phyloP scores from a whole-genome alignment of 768 basidiomycete species.

The Amylocystis lapponica region DNA sequence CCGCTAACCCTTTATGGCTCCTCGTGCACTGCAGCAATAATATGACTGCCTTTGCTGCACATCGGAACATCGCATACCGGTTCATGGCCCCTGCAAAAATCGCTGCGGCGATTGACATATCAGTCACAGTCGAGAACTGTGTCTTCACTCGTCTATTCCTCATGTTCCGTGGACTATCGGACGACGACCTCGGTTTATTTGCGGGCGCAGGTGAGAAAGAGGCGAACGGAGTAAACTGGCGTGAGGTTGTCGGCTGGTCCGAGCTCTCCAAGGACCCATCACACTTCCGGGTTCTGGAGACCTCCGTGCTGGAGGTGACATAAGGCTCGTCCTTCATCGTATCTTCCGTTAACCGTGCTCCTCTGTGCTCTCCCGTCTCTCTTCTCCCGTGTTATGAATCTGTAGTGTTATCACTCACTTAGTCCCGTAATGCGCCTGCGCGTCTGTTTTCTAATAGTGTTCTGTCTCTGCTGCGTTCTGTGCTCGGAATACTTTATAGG shows the following conservation, averaged over 20 bases:
- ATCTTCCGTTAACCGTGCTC: neutral
- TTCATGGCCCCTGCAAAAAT: conserved; percentile 76
- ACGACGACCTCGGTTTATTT: conserved; percentile 74
- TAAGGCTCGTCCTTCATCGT: conserved; percentile 11
- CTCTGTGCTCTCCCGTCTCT: conserved; percentile 1
- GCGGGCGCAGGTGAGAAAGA: conserved; percentile 82
- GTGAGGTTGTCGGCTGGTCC: conserved; percentile 73
- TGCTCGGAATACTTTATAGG: conserved; percentile 12
- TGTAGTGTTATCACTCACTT: conserved; percentile 20
- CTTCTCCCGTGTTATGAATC: neutral
- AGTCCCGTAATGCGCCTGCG: neutral
- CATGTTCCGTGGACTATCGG: conserved; percentile 76
- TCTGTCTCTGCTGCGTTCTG: conserved; percentile 1
- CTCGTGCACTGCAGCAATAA: conserved; percentile 50
- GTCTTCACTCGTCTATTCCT: conserved; percentile 82
- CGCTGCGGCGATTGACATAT: conserved; percentile 82
- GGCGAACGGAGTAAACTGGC: conserved; percentile 76
- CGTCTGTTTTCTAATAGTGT: neutral
- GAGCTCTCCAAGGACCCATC: conserved; percentile 72
- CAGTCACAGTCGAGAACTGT: conserved; percentile 75
- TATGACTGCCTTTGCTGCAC: conserved; percentile 62
- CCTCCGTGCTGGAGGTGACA: conserved; percentile 66
- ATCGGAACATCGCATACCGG: conserved; percentile 89
- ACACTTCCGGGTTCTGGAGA: conserved; percentile 76
- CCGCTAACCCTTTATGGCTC: neutral